These are phyloP conservation scores for Aspergillus sp. DNA, from an alignment of 2,329 filamentous ascomycete genomes.

Conservation along the genomic window DNA sequence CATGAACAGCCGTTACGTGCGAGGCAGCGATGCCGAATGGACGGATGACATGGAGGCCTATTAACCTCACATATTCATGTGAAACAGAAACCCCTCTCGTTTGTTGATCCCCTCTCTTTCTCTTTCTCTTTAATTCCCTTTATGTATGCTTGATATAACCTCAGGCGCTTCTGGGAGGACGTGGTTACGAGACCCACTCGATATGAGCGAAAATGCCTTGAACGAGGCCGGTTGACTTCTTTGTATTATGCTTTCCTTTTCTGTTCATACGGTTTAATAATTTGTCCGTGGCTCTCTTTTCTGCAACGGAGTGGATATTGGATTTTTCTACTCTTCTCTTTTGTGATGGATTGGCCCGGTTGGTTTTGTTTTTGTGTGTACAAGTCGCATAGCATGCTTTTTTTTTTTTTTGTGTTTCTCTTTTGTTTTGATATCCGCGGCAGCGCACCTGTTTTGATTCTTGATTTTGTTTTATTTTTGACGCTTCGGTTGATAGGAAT, in stretches of 20 bases:
- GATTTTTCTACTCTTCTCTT: conserved; percentile 15
- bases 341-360: conserved; percentile 16
- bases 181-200: conserved; percentile 19
- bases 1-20: conserved; percentile 45
- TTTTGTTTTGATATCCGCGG: conserved; percentile 23
- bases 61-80: conserved; percentile 19
- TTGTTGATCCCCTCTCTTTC: conserved; percentile 7
- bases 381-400: conserved; percentile 21
- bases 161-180: conserved; percentile 19
- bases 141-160: conserved; percentile 5
- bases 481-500: conserved; percentile 14
- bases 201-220: conserved; percentile 23
- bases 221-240: conserved; percentile 13
- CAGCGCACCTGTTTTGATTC: conserved; percentile 12
- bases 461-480: not conserved
- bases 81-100: not conserved
- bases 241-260: conserved; percentile 23
- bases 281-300: not conserved
- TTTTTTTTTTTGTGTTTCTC: conserved; percentile 13
- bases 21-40: conserved; percentile 55
- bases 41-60: conserved; percentile 51
- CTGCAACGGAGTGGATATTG: not conserved
- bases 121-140: conserved; percentile 11
- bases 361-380: conserved; percentile 10
- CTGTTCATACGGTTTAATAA: conserved; percentile 15